phyloP scores from a whole-genome alignment of 352 stramenopile genomes.

The Lagenidium sp. region DNA sequence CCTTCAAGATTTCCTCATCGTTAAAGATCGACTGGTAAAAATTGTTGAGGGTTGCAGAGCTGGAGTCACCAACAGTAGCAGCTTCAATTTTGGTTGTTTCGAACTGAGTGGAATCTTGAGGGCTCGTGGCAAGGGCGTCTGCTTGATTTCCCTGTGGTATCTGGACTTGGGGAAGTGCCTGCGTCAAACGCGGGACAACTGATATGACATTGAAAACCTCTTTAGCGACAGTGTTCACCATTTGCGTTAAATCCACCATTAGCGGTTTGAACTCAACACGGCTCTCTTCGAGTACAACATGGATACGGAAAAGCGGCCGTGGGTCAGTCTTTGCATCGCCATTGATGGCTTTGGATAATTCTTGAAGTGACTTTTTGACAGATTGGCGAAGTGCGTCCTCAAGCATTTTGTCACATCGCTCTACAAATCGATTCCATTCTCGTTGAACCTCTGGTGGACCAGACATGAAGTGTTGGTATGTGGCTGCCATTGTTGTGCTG shows the following conservation, averaged over 20 bases:
- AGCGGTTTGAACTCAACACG: conserved; percentile 91
- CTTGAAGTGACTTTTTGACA: conserved; percentile 92
- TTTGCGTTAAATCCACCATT: conserved; percentile 92
- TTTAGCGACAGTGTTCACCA: conserved; percentile 93
- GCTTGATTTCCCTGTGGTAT: conserved; percentile 14
- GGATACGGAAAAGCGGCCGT: conserved; percentile 89
- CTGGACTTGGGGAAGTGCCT: conserved; percentile 25
- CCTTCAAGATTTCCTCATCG: conserved; percentile 93
- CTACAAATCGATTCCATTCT: conserved; percentile 89
- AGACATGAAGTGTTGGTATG: conserved; percentile 88
- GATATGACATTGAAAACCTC: conserved; percentile 93
- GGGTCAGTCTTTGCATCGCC: conserved; percentile 88
- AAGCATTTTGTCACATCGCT: conserved; percentile 86
- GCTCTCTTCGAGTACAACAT: conserved; percentile 90
- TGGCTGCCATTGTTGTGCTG: conserved; percentile 84
- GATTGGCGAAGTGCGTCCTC: conserved; percentile 87
- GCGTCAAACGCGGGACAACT: conserved; percentile 83
- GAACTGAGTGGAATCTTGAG: conserved; percentile 2
- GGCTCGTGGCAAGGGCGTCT: neutral
- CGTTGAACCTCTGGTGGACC: conserved; percentile 87
- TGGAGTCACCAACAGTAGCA: neutral
- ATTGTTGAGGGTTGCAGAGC: conserved; percentile 23
- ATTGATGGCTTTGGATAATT: conserved; percentile 92
- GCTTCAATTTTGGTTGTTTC: neutral
- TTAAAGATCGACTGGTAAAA: conserved; percentile 95